A percentile compares a stretch with the other conserved stretches of the same genome.
Evolutionary conservation across 768 basidiomycete species (phyloP).

Genomic region (Suillus luteus): DNA sequence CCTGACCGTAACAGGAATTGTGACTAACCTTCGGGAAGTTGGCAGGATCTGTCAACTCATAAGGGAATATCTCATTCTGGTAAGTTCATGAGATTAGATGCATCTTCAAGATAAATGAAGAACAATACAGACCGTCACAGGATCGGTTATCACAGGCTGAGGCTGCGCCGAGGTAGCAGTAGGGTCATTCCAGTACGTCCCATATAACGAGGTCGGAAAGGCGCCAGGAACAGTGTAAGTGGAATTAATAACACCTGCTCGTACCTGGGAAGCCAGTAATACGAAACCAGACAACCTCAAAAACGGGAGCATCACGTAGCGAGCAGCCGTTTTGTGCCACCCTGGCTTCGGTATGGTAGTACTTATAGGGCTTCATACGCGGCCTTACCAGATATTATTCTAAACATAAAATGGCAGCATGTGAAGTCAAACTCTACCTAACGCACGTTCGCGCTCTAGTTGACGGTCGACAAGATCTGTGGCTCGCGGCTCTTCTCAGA

Average conservation of each 20-base stretch:
- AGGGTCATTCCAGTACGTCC: constrained; percentile 66
- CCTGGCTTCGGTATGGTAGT: background rate
- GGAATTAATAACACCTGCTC: constrained; percentile 23
- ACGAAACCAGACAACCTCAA: constrained; percentile 18
- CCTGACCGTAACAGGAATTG: background rate
- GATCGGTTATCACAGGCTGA: constrained; percentile 72
- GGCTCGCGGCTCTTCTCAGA: background rate
- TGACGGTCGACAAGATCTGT: background rate
- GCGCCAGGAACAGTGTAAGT: constrained; percentile 59
- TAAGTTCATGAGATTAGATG: background rate
- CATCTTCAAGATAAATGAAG: constrained; percentile 3
- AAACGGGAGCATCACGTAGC: constrained; percentile 20
- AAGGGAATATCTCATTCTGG: constrained; percentile 58
- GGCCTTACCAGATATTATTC: background rate
- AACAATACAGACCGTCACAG: constrained; percentile 51
- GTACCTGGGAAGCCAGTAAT: constrained; percentile 12
- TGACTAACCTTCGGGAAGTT: constrained; percentile 48
- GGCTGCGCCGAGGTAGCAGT: constrained; percentile 69
- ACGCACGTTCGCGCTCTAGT: constrained; percentile 4
- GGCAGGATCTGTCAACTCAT: constrained; percentile 61
- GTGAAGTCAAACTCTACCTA: background rate
- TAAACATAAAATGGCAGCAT: constrained; percentile 1
- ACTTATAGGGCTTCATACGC: background rate
- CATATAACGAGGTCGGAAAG: constrained; percentile 63
- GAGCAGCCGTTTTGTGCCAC: background rate